phyloP scores from a whole-genome alignment of 192 early-diverging fungal genomes.

The Podila verticillata region DNA sequence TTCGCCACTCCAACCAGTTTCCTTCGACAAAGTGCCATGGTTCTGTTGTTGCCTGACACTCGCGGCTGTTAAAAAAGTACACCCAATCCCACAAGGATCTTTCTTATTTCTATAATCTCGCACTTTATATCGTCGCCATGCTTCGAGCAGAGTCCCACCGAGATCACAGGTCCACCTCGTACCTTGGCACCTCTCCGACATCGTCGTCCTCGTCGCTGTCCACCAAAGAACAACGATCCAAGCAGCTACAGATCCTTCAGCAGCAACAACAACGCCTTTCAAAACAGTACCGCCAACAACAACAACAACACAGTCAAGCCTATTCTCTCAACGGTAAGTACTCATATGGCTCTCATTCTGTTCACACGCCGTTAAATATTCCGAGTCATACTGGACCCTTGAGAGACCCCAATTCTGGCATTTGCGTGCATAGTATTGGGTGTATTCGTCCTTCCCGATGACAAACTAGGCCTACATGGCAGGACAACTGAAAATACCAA shows the following conservation, averaged over 20 bases:
- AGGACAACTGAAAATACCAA: no score
- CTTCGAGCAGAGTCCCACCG: no score
- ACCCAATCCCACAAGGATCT: no score
- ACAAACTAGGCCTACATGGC: no score
- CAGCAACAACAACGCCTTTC: slow-evolving; percentile 17
- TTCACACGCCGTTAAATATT: background rate
- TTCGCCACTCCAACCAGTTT: no score
- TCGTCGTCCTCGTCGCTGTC: slow-evolving; percentile 18
- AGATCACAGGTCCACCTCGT: background rate
- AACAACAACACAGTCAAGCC: background rate
- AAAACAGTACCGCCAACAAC: slow-evolving; percentile 10
- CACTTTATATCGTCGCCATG: no score
- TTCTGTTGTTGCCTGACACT: no score
- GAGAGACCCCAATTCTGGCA: background rate
- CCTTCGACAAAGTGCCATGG: no score
- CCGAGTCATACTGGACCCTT: background rate
- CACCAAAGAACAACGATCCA: slow-evolving; percentile 22
- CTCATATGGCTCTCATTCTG: slow-evolving; percentile 8
- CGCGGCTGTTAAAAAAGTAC: no score
- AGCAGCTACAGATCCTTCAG: slow-evolving; percentile 36
- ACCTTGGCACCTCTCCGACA: background rate
- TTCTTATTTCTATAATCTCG: no score
- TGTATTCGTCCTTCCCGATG: no score
- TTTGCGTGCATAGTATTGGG: background rate
- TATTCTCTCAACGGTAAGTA: slow-evolving; percentile 14